These are phyloP conservation scores for Podospora conica DNA, from an alignment of 495 filamentous ascomycete genomes.

Conservation along the genomic window DNA sequence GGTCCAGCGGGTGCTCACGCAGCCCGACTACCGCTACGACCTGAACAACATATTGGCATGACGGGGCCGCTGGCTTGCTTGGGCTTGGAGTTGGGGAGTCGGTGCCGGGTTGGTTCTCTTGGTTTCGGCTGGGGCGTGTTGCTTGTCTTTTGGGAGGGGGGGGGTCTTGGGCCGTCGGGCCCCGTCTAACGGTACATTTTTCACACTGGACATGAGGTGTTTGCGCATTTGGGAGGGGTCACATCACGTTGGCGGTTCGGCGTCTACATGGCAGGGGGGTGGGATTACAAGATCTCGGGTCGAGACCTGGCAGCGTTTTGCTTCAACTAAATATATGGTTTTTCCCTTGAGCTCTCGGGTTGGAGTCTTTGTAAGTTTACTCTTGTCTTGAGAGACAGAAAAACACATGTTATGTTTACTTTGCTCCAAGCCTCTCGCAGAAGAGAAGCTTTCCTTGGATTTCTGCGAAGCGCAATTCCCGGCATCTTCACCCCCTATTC, in stretches of 20 bases:
- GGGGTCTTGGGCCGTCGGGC: not conserved
- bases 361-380: not conserved
- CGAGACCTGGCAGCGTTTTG: not conserved
- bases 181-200: not conserved
- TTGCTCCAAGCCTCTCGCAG: not conserved
- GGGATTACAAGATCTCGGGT: not conserved
- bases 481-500: not conserved
- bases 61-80: conserved; percentile 9
- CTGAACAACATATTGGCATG: conserved; percentile 35
- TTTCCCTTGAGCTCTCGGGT: not conserved
- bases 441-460: not conserved
- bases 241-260: not conserved
- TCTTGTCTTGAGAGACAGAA: not conserved
- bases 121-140: not conserved
- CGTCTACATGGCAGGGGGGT: not conserved
- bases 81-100: not conserved
- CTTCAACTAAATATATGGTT: not conserved
- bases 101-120: too few species aligned
- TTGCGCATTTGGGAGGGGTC: not conserved
- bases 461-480: not conserved
- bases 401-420: not conserved
- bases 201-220: not conserved
- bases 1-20: conserved; percentile 35
- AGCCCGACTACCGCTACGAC: conserved; percentile 42
- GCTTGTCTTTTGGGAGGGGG: too few species aligned